Base-by-base conservation (phyloP, 2,329 filamentous ascomycete species). In the Epichloe brachyelytri region DNA sequence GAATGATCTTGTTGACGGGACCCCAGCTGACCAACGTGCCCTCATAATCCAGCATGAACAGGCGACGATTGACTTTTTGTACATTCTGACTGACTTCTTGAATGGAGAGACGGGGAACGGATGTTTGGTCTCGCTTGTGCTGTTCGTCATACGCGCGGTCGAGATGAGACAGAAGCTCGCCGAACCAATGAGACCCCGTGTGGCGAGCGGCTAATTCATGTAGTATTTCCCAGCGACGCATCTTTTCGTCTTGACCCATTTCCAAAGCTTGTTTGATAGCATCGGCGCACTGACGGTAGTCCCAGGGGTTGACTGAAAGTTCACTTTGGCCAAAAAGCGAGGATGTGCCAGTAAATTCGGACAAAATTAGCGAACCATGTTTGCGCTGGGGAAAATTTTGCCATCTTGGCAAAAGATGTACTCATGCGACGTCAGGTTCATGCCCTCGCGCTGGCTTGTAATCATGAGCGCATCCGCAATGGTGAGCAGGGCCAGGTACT, bases 381-480 rank as follows among this genome's bases (percentile, higher is more conserved):
- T 88, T 90, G 71, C 89, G 89, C 51, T 82, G 72, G 2, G 76
- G 55, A 79, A 70, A 48, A 77, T 75, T 57, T 79, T 79, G 40
- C 90, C 90, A 61, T 97, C 91, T 63, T 97, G 91, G 62, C 90
- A 96, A 58, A 88, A 87, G 36, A 96, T 78, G 62, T 89, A 97
- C 65, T 97, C 91, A 64, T 97, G 93, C 5, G 86, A 90, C 0
- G 91, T 96, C 51, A 97, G 70, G 64, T 96, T 97, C 93, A 97
- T 97, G 55, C 91, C 91, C 65, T 97, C 91, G 49, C 93, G 88
- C 59, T 97, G 82, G 63, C 88, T 94, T 2, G 91, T 94, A 61
- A 97, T 93, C 80, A 96, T 93, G 47, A 97, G 73, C 3, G 85
- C 86, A 68, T 97, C 90, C 2, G 91, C 93, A 49, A 94, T 84